These are phyloP conservation scores for Penicillium occitanis DNA, from an alignment of 2,329 filamentous ascomycete species.

Conservation along the genomic window DNA sequence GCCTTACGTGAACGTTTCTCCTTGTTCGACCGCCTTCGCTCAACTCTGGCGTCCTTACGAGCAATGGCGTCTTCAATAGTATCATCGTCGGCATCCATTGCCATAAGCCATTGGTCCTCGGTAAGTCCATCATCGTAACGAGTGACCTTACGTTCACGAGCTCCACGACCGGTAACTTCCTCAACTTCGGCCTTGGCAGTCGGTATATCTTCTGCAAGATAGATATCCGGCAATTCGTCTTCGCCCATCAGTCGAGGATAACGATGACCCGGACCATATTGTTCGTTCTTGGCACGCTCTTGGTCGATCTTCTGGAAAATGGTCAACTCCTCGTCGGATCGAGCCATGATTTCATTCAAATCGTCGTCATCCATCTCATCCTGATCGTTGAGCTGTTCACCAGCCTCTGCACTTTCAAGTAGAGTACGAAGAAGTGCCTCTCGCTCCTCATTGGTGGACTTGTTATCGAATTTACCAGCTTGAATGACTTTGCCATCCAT, in stretches of 20 bases:
- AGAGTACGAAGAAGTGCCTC: constrained; percentile 94
- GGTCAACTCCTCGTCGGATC: constrained; percentile 73
- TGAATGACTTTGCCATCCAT: constrained; percentile 99
- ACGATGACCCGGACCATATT: constrained; percentile 70
- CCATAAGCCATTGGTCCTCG: constrained; percentile 98
- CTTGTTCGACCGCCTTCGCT: constrained; percentile 75
- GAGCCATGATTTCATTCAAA: constrained; percentile 89
- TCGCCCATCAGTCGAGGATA: constrained; percentile 82
- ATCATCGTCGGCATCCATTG: constrained; percentile 95
- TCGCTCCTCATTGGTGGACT: constrained; percentile 96
- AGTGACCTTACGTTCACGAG: constrained; percentile 89
- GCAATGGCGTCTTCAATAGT: constrained; percentile 88
- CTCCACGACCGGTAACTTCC: constrained; percentile 80
- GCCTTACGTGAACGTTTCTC: constrained; percentile 56
- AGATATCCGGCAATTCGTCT: constrained; percentile 88
- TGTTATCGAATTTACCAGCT: constrained; percentile 98
- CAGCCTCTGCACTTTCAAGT: constrained; percentile 73
- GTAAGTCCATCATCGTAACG: constrained; percentile 96
- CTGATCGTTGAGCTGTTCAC: constrained; percentile 73
- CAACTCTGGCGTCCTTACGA: constrained; percentile 81
- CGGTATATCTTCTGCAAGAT: constrained; percentile 80
- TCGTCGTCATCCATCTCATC: constrained; percentile 99
- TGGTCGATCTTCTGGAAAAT: constrained; percentile 82
- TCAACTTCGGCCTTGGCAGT: constrained; percentile 71
- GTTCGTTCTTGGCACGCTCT: constrained; percentile 63